Base-by-base conservation (phyloP, 495 filamentous ascomycete species). In the Neurospora sp. region DNA sequence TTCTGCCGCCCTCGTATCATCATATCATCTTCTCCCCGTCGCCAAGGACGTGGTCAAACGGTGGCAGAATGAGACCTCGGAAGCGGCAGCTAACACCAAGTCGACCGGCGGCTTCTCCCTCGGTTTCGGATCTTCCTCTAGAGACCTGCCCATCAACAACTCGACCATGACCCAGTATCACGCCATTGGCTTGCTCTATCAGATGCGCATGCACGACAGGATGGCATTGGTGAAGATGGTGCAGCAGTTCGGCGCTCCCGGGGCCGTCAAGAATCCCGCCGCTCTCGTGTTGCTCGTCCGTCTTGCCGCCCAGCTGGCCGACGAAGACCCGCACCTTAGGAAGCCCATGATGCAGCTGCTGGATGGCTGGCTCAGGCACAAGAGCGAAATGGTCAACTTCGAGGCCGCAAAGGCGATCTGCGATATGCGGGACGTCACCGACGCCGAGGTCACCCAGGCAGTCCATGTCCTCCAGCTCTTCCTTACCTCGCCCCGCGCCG, bases 161-260 rank as follows among this genome's bases (percentile, higher is more conserved):
- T 93, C 91, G 70, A 96, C 89, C 81, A 98, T 98, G 94, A 93
- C 92, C 65, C 96, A 99, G 82, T 99, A 98, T 82, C 96, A 99
- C 81, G 96, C 96, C 70, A 98, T 99, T 85, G 96, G 96, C 68
- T 88, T 99, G 42, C 82, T 99, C 65, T 98, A 98, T 79, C 96
- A 98, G 83, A 98, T 99, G 94, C 92, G 96, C 78, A 92, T 92
- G 72, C 93, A 97, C 75, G 96, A 99, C 81, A 89, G 96, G 77
- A 99, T 98, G 96, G 93, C 95, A 8, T 83, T 99, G 76, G 96
- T 98, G n/a, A 99, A 98, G 88, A 98, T 99, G 96, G 96, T 98
- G 16, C 96, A 99, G 83, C 96, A 98, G 80, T 98, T 97, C 78
- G 93, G 93, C 40, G 90, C 91, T 70, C 91, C 95, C 9, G 94